Conservation (phyloP, 345 rosid genomes). For the Arabis alpina region DNA sequence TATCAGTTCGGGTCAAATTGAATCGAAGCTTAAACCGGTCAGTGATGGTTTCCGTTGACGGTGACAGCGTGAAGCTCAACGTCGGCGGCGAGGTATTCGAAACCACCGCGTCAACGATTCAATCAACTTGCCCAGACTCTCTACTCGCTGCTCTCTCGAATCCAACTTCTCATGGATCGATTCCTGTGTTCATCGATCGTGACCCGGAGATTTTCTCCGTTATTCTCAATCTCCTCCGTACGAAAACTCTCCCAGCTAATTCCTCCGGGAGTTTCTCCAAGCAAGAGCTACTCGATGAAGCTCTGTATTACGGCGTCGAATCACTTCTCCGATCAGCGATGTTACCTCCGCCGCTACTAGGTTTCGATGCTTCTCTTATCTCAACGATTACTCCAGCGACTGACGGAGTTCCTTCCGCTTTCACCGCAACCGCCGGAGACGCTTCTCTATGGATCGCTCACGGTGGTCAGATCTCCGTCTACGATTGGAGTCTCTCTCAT, state of each 20-base stretch:
- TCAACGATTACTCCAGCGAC: constrained; percentile 69
- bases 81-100: constrained; percentile 89
- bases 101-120: constrained; percentile 77
- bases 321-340: constrained; percentile 62
- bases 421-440: constrained; percentile 64
- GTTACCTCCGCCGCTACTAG: constrained; percentile 67
- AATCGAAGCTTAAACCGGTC: constrained; percentile 15
- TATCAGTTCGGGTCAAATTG: constrained; percentile 6
- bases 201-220: constrained; percentile 92
- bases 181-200: constrained; percentile 83
- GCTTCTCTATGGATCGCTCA: constrained; percentile 89
- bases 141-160: constrained; percentile 74
- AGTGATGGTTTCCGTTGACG: constrained; percentile 25
- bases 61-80: constrained; percentile 73
- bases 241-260: constrained; percentile 68
- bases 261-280: constrained; percentile 60
- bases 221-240: constrained; percentile 80
- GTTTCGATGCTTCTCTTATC: constrained; percentile 73
- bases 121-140: constrained; percentile 78
- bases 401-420: constrained; percentile 68
- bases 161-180: constrained; percentile 45
- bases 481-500: constrained; percentile 73
- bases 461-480: constrained; percentile 86
- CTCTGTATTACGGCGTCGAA: constrained; percentile 84
- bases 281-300: constrained; percentile 90